Evolutionary conservation across 1,139 yeast genomes (phyloP).

Genomic region (Suhomyces wounanorum): DNA sequence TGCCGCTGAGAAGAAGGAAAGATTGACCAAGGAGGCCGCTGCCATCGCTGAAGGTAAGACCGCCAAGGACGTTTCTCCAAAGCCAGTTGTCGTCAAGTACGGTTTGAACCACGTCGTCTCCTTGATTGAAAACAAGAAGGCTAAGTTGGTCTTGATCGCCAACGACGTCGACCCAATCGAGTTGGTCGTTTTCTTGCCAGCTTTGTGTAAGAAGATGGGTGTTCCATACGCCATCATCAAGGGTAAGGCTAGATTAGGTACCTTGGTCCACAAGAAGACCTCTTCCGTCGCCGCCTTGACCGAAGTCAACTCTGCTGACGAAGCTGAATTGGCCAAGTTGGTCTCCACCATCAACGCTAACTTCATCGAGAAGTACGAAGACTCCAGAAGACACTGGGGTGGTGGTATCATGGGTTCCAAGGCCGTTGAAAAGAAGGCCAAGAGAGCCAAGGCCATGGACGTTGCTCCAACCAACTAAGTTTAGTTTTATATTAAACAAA

Average conservation of each 20-base stretch:
- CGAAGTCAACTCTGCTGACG: conserved; percentile 91
- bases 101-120: conserved; percentile 99
- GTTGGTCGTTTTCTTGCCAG: conserved; percentile 94
- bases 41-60: conserved; percentile 97
- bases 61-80: conserved; percentile 92
- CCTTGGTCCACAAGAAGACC: conserved; percentile 95
- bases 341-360: conserved; percentile 90
- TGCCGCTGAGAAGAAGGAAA: conserved; percentile 94
- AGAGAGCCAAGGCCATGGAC: conserved; percentile 47
- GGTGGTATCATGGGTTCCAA: conserved; percentile 98
- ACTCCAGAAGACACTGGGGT: conserved; percentile 98
- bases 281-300: conserved; percentile 96
- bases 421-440: conserved; percentile 71
- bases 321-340: conserved; percentile 89
- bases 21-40: conserved; percentile 98
- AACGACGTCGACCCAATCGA: conserved; percentile 99
- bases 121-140: conserved; percentile 96
- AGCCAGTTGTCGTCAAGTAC: conserved; percentile 89
- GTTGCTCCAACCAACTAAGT: conserved; percentile 21
- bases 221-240: conserved; percentile 97
- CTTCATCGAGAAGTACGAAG: conserved; percentile 92
- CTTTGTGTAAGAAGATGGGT: conserved; percentile 98
- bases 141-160: conserved; percentile 94
- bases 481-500: conserved; percentile 4
- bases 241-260: conserved; percentile 98